phyloP scores from a whole-genome alignment of 108 stramenopile species.

The Licmophora abbreviata region DNA sequence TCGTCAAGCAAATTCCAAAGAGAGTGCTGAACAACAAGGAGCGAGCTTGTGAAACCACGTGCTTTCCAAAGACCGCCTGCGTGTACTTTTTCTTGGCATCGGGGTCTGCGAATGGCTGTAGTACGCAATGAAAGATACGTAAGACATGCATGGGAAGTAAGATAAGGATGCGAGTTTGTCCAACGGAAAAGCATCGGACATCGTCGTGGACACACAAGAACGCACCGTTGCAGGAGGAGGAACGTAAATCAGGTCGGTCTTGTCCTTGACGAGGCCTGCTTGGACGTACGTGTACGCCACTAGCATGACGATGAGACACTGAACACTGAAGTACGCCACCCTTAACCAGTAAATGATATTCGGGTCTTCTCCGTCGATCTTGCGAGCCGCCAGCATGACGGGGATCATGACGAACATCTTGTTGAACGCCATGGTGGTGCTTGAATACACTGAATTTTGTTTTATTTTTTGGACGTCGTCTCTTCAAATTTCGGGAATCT shows the following conservation, averaged over 20 bases:
- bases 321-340: conserved; percentile 58
- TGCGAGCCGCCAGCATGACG: conserved; percentile 80
- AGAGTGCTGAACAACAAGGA: conserved; percentile 55
- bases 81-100: conserved; percentile 75
- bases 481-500: too few species aligned
- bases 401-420: conserved; percentile 83
- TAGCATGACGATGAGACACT: conserved; percentile 40
- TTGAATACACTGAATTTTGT: too few species aligned
- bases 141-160: not conserved
- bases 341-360: conserved; percentile 61
- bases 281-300: conserved; percentile 56
- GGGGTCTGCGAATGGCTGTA: conserved; percentile 72
- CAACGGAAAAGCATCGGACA: too few species aligned
- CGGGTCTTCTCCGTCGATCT: conserved; percentile 82
- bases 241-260: conserved; percentile 49
- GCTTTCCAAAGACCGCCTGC: conserved; percentile 36
- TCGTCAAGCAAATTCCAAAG: conserved; percentile 75
- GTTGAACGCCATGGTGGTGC: conserved; percentile 47
- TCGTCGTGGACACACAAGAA: too few species aligned
- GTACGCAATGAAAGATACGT: conserved; percentile 1
- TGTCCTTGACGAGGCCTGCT: conserved; percentile 25
- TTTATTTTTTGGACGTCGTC: too few species aligned
- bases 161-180: not conserved
- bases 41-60: conserved; percentile 38
- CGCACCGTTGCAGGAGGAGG: conserved; percentile 72